A percentile compares a stretch with the other conserved stretches of the same genome.
phyloP scores from a whole-genome alignment of 2,329 filamentous ascomycete genomes.

The Neospermospora avenae region DNA sequence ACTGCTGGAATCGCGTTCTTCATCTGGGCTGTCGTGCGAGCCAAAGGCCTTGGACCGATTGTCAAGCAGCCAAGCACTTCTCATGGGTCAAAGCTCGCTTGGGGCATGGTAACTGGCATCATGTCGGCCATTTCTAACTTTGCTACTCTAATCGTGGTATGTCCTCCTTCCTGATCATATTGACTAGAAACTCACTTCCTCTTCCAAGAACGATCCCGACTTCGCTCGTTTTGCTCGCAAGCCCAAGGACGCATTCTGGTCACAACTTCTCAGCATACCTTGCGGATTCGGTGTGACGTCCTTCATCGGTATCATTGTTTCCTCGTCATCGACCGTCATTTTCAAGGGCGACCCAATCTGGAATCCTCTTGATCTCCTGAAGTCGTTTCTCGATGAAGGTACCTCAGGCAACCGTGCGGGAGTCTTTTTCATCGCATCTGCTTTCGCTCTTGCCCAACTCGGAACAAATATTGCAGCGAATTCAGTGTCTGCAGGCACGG shows the following conservation, averaged over 20 bases:
- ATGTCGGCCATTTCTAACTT: conserved; percentile 93
- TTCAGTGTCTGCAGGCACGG: conserved; percentile 72
- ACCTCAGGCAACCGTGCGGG: conserved; percentile 67
- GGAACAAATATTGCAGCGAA: conserved; percentile 88
- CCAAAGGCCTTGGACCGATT: conserved; percentile 80
- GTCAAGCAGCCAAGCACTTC: conserved; percentile 63
- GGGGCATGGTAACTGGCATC: conserved; percentile 80
- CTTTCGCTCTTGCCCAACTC: conserved; percentile 75
- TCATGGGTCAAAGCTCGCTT: conserved; percentile 67
- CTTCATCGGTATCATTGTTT: conserved; percentile 79
- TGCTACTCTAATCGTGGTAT: conserved; percentile 72
- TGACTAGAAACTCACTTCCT: conserved; percentile 39
- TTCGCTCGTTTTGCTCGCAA: conserved; percentile 80
- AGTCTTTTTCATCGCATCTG: conserved; percentile 68
- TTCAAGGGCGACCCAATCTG: conserved; percentile 63
- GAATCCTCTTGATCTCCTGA: conserved; percentile 68
- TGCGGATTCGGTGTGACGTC: conserved; percentile 73
- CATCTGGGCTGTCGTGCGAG: conserved; percentile 79
- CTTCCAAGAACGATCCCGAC: conserved; percentile 62
- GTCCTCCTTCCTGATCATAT: conserved; percentile 12
- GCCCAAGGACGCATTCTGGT: conserved; percentile 73
- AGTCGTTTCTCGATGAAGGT: conserved; percentile 65
- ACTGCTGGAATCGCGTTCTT: conserved; percentile 81
- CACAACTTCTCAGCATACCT: conserved; percentile 74
- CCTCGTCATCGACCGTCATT: conserved; percentile 67